These are phyloP conservation scores for Claviceps cyperi DNA, from an alignment of 2,329 filamentous ascomycete genomes.

Conservation along the genomic window DNA sequence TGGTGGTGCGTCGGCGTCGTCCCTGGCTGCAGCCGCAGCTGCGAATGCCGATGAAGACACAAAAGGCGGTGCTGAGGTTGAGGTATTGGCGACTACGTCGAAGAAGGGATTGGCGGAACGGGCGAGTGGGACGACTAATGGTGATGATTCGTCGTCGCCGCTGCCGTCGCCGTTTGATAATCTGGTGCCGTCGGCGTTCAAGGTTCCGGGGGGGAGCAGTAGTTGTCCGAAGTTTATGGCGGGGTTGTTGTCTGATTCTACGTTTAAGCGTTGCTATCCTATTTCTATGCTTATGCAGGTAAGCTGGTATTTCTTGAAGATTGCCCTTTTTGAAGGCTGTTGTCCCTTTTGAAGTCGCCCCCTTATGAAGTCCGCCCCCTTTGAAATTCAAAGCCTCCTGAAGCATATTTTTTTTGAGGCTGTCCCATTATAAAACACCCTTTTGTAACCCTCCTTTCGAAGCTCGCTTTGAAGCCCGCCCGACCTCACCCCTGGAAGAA, in stretches of 20 bases:
- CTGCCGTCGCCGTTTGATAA: constrained; percentile 56
- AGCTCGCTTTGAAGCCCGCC: too few relatives aligned
- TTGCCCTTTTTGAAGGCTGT: neutral
- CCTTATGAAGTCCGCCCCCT: neutral
- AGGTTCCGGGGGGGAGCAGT: constrained; percentile 28
- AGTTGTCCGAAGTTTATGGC: constrained; percentile 55
- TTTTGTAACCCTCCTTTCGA: too few relatives aligned
- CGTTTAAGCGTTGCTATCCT: constrained; percentile 63
- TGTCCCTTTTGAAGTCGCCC: neutral
- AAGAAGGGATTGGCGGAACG: neutral
- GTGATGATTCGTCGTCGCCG: constrained; percentile 12
- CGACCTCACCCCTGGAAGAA: too few relatives aligned
- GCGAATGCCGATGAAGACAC: neutral
- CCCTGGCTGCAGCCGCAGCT: too few relatives aligned
- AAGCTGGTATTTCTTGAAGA: constrained; percentile 5
- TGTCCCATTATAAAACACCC: too few relatives aligned
- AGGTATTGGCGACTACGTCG: neutral
- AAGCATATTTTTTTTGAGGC: neutral
- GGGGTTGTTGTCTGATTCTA: constrained; percentile 47
- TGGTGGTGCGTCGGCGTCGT: too few relatives aligned
- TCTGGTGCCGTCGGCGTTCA: constrained; percentile 47
- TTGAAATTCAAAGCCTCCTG: neutral
- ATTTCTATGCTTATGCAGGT: constrained; percentile 74
- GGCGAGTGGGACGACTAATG: neutral
- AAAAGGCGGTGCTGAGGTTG: neutral